A percentile compares a stretch with the other conserved stretches of the same genome.
These are phyloP conservation scores for Flagelloscypha sp. DNA, from an alignment of 768 basidiomycete species.

Conservation along the genomic window DNA sequence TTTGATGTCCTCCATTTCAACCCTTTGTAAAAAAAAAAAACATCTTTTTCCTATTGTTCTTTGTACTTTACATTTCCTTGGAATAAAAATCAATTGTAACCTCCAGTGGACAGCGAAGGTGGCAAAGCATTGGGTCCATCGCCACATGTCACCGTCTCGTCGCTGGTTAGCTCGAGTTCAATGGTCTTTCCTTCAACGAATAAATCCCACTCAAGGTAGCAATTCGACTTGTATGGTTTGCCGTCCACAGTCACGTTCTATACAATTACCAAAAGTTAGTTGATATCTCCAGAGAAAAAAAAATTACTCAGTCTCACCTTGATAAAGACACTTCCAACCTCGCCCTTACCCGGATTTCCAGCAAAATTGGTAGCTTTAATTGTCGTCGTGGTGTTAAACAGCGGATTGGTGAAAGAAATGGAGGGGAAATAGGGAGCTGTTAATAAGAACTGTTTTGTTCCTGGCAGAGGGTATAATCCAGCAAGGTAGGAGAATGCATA, in stretches of 20 bases:
- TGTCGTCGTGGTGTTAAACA: slow-evolving; percentile 47
- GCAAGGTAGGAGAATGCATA: slow-evolving; percentile 51
- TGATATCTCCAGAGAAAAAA: neutral
- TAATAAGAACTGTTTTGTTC: slow-evolving; percentile 49
- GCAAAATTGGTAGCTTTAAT: slow-evolving; percentile 41
- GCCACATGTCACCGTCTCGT: slow-evolving; percentile 48
- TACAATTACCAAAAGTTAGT: too few species aligned
- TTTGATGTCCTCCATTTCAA: slow-evolving; percentile 64
- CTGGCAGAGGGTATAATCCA: slow-evolving; percentile 57
- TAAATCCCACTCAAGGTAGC: slow-evolving; percentile 60
- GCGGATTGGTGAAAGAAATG: slow-evolving; percentile 54
- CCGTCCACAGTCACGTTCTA: slow-evolving; percentile 55
- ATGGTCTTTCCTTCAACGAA: slow-evolving; percentile 44
- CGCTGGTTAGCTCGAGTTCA: slow-evolving; percentile 46
- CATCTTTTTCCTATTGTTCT: too few species aligned
- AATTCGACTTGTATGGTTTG: slow-evolving; percentile 50
- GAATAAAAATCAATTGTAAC: too few species aligned
- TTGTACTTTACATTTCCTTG: too few species aligned
- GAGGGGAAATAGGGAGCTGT: slow-evolving; percentile 55
- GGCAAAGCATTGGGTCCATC: slow-evolving; percentile 37
- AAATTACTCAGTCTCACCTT: slow-evolving; percentile 27
- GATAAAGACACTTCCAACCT: slow-evolving; percentile 48
- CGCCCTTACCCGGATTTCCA: slow-evolving; percentile 45
- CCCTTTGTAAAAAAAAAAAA: too few species aligned
- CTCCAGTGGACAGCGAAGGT: slow-evolving; percentile 57